phyloP scores from a whole-genome alignment of 768 basidiomycete species.

The Auriculariales sp. region DNA sequence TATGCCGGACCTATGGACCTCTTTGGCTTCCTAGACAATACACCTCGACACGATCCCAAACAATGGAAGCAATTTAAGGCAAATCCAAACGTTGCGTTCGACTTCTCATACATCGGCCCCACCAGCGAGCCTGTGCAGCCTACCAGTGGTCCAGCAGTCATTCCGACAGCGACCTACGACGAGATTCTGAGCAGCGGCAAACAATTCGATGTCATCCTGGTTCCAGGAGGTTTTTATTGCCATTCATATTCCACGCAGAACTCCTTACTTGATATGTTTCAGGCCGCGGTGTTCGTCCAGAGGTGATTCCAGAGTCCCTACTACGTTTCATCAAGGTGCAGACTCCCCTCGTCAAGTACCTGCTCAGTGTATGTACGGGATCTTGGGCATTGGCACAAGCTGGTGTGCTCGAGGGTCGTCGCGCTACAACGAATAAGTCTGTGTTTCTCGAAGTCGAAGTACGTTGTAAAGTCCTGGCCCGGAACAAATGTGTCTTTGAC shows the following conservation, averaged over 20 bases:
- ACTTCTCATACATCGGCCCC: neutral
- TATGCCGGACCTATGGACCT: conserved; percentile 21
- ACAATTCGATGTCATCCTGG: too few species aligned
- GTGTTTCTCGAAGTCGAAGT: conserved; percentile 15
- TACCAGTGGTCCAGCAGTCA: neutral
- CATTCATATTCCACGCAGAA: too few species aligned
- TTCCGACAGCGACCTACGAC: neutral
- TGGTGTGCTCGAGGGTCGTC: conserved; percentile 26
- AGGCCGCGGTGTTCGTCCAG: too few species aligned
- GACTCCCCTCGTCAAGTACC: conserved; percentile 22
- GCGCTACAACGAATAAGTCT: conserved; percentile 31
- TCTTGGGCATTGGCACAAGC: conserved; percentile 23
- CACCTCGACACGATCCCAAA: neutral
- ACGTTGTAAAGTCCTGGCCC: conserved; percentile 1
- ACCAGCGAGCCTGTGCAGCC: neutral
- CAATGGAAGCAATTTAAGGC: too few species aligned
- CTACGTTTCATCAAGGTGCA: too few species aligned
- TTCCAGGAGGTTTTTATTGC: too few species aligned
- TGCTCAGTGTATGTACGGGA: conserved; percentile 28
- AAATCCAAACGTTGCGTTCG: neutral
- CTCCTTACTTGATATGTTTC: too few species aligned
- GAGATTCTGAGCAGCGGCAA: neutral
- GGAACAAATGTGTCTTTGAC: neutral
- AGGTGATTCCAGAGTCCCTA: too few species aligned
- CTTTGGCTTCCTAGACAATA: conserved; percentile 11